These are phyloP conservation scores for Epichloe typhina DNA, from an alignment of 2,329 filamentous ascomycete species.

Conservation along the genomic window DNA sequence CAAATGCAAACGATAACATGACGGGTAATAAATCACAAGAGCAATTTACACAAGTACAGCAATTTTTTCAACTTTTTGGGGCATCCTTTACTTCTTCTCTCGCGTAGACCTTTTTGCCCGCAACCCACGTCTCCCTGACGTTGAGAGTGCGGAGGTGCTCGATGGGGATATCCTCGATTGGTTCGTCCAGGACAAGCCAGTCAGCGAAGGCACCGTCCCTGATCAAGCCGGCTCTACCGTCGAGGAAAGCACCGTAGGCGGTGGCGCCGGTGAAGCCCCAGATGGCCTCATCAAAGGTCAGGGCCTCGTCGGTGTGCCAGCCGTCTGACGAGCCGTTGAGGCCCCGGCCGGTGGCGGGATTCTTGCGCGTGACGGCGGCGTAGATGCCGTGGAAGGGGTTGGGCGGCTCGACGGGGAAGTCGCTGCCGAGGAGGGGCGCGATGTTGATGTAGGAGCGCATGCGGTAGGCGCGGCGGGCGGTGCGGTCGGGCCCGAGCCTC, in stretches of 20 bases:
- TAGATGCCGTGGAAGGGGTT: constrained; percentile 57
- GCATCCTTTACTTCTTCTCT: neutral
- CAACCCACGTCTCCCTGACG: constrained; percentile 58
- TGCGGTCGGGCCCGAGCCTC: constrained; percentile 44
- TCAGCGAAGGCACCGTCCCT: constrained; percentile 49
- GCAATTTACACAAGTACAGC: neutral
- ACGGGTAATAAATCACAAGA: too few species aligned
- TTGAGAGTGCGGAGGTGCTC: constrained; percentile 39
- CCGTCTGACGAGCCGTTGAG: constrained; percentile 33
- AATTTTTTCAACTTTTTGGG: neutral
- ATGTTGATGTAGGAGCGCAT: constrained; percentile 48
- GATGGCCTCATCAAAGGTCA: constrained; percentile 46
- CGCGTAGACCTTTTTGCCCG: constrained; percentile 36
- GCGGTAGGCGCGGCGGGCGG: constrained; percentile 45
- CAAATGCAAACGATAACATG: too few species aligned
- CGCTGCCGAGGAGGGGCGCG: constrained; percentile 48
- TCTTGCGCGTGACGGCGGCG: constrained; percentile 49
- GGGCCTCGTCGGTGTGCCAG: constrained; percentile 46
- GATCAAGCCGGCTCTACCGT: constrained; percentile 46
- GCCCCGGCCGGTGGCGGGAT: constrained; percentile 40
- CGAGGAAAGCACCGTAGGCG: constrained; percentile 45
- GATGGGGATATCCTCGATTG: constrained; percentile 34
- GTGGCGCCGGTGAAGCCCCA: constrained; percentile 47
- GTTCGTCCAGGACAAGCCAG: constrained; percentile 54
- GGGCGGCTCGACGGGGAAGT: constrained; percentile 60